Conservation (phyloP, 75 land plant species). For the Isoetes taiwanensis region DNA sequence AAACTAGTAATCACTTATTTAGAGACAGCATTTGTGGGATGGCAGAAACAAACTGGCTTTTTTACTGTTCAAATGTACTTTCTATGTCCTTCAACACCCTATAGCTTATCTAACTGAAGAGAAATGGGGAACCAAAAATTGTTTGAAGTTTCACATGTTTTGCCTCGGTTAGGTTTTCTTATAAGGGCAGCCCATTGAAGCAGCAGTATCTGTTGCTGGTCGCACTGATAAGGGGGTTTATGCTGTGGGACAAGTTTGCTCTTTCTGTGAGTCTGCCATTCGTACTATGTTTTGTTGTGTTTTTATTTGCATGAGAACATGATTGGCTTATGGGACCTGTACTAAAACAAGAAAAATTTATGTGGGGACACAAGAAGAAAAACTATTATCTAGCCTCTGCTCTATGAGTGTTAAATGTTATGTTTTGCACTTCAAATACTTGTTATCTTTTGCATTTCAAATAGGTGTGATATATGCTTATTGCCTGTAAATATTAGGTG, state of each 20-base stretch:
- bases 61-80: conserved; percentile 67
- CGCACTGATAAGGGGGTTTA: conserved; percentile 81
- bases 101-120: not conserved
- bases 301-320: not conserved
- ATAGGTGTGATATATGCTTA: too few relatives aligned
- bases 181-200: conserved; percentile 54
- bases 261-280: conserved; percentile 48
- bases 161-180: conserved; percentile 53
- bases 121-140: not conserved
- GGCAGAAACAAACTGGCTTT: conserved; percentile 77
- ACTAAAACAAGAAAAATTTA: too few relatives aligned
- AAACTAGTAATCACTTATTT: conserved; percentile 51
- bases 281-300: not conserved
- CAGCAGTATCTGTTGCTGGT: conserved; percentile 54
- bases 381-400: too few relatives aligned
- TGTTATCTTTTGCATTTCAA: too few relatives aligned
- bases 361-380: too few relatives aligned
- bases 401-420: too few relatives aligned
- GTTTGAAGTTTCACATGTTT: conserved; percentile 47
- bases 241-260: conserved; percentile 71
- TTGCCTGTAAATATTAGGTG: too few relatives aligned
- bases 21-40: conserved; percentile 61
- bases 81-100: not conserved
- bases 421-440: too few relatives aligned
- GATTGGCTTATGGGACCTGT: too few relatives aligned